A percentile compares a stretch with the other conserved stretches of the same genome.
phyloP scores from a whole-genome alignment of 1,284 basidiomycete genomes.

The Ustanciosporium gigantosporum region DNA sequence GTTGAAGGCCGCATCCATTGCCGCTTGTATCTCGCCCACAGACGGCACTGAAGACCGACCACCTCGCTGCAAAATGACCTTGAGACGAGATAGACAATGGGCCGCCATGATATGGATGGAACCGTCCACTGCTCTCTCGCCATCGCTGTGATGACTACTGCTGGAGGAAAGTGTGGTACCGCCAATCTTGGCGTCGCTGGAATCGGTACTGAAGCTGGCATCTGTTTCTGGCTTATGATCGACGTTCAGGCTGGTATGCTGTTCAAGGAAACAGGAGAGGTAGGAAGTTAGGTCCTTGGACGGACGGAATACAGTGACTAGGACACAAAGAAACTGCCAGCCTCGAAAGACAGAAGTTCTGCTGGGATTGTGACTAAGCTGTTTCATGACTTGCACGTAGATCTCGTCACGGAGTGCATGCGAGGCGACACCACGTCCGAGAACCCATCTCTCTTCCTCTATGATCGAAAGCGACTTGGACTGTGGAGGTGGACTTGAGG shows the following conservation, averaged over 20 bases:
- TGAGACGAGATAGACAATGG: background rate
- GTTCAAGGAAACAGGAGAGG: constrained; percentile 75
- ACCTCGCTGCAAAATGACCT: background rate
- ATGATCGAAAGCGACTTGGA: constrained; percentile 65
- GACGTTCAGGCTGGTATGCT: background rate
- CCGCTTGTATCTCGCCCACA: constrained; percentile 1
- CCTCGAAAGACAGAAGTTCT: too few species aligned
- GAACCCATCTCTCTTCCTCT: constrained; percentile 83
- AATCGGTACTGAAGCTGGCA: background rate
- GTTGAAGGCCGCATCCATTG: constrained; percentile 73
- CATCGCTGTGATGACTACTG: too few species aligned
- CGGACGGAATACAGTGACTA: constrained; percentile 83
- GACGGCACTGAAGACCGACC: background rate
- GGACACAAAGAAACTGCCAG: constrained; percentile 88
- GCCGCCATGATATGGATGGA: background rate
- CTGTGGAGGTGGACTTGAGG: background rate
- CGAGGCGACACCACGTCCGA: constrained; percentile 71
- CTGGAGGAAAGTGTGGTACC: too few species aligned
- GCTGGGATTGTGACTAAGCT: constrained; percentile 79
- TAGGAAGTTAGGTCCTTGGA: constrained; percentile 86
- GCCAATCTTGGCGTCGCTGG: background rate
- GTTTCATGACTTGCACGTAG: constrained; percentile 88
- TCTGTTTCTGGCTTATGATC: background rate
- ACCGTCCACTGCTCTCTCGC: too few species aligned
- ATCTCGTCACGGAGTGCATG: constrained; percentile 84